Base-by-base conservation (phyloP, 192 early-diverging fungal species). In the Linnemannia hyalina region DNA sequence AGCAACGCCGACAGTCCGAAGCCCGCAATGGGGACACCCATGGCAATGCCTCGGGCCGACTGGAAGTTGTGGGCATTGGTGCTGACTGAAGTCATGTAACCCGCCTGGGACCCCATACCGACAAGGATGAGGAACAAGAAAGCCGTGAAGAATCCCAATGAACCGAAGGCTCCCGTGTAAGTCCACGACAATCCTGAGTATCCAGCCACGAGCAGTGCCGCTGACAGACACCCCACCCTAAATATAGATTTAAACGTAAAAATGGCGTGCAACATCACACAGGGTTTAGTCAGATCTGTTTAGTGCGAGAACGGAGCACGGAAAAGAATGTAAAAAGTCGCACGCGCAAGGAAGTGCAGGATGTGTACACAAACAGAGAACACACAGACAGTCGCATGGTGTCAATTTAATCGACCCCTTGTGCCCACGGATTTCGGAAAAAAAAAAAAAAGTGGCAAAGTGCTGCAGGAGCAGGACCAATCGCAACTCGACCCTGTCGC, bases 1-100 rank as follows among this genome's bases (percentile, higher is more conserved):
- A 93, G 86, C 70, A 92, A 87, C 16, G 94, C 92, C 22, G 94
- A 93, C 42, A 94, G 84, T 7, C 93, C 94, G 81, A 92, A 93
- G 57, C 89, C 80, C 18, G 91, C 91, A 57, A 92, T 81, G 57
- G 94, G 93, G 1, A 92, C 73, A 29, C 93, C 91, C 85, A 94
- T 78, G n/a, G 93, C 93, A 47, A 94, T 54, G 42, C 93, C 93
- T 38, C 90, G 76, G 10, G 86, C 60, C 2, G 90, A 89, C 36
- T 78, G 90, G 72, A 93, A 93, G 82, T 93, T 93, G 47, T 89
- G 88, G 16, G 92, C 93, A 3, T 92, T 92, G 18, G 92, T 91
- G 35, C 91, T 89, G 90, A 93, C 91, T 15, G 91, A 80, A 40
- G 92, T 85, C 92, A 93, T 93, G 78, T 92, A 93, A 0, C 91